Base-by-base conservation (phyloP, 257 asterid species). In the Solanum chmielewskii region DNA sequence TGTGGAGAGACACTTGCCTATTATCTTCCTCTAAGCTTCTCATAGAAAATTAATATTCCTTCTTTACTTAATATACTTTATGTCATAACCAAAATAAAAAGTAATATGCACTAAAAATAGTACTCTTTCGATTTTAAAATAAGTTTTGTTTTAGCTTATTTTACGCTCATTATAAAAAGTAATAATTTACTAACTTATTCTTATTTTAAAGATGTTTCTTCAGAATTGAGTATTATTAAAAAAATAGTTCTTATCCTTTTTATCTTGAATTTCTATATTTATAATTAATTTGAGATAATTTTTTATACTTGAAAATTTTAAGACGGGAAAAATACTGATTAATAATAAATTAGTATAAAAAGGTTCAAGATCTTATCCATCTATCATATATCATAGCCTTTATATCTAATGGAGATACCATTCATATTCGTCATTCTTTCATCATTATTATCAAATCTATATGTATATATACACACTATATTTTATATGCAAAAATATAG, bases 1-100 rank as follows among this genome's bases (percentile, higher is more conserved):
- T 81, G 80, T 60, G 89, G 90, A 80, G 90, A 80, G 88, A 83
- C 20, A 42, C 39, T 69, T n/a, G 11, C 80, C 86, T 84, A 44
- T n/a, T 31, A 25, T 9, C 25, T 78, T 45, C 84, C 83, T n/a
- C 37, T 77, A 21, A 45, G 27, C 52, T 2, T 78, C 84, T 78
- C 41, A 78, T 76, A 59, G 59, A 76, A 41, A 42, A n/a, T 23
- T 10, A 20, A 74, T 77, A 45, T 45, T 44, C 41, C 39, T 29
- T 29, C 27, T 29, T 29, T 29, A 29, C 69, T 80, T 21, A 59
- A 16, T 25, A 27, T 47, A 80, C 29, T 80, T 47, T 47, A 80
- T 47, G 69, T 3, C 12, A 47, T 29, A 47, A 18, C 18, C 20
- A 16, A 47, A 70, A 0, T 5, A 37, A 37, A 5, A 37, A 37